phyloP scores from a whole-genome alignment of 495 filamentous ascomycete genomes.

The Aspergillus affinis region DNA sequence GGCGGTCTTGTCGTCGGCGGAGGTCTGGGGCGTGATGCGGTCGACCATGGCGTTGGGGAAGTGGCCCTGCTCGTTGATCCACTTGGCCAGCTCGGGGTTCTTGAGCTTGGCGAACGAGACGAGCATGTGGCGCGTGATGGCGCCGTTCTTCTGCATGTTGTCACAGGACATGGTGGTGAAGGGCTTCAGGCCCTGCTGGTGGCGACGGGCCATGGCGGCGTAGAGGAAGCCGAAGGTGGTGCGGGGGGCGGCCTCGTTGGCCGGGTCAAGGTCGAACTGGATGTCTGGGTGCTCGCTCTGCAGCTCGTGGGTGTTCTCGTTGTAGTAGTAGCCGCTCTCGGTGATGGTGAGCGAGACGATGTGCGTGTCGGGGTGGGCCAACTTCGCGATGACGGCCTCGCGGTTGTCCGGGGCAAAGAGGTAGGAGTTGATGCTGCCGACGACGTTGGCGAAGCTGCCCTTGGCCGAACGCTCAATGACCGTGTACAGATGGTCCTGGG shows the following conservation, averaged over 20 bases:
- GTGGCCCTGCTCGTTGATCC: conserved; percentile 40
- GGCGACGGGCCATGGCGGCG: conserved; percentile 42
- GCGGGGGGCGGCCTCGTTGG: conserved; percentile 38
- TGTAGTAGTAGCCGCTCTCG: conserved; percentile 53
- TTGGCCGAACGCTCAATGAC: conserved; percentile 48
- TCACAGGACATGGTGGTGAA: conserved; percentile 53
- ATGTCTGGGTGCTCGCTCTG: conserved; percentile 47
- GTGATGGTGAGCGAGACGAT: conserved; percentile 54
- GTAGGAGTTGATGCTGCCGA: conserved; percentile 52
- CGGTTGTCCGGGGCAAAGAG: conserved; percentile 48
- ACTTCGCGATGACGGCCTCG: conserved; percentile 48
- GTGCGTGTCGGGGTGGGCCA: conserved; percentile 50
- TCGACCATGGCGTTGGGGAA: conserved; percentile 55
- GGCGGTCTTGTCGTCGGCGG: conserved; percentile 34
- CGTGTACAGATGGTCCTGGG: conserved; percentile 49
- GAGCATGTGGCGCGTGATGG: conserved; percentile 51
- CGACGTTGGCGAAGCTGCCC: conserved; percentile 42
- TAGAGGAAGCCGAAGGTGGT: conserved; percentile 52
- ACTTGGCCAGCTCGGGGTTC: conserved; percentile 43
- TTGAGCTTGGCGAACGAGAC: conserved; percentile 42
- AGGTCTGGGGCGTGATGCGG: conserved; percentile 49
- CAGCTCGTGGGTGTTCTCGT: conserved; percentile 52
- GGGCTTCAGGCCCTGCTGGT: conserved; percentile 41
- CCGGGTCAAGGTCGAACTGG: conserved; percentile 42
- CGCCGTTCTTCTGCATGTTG: conserved; percentile 53